Base-by-base conservation (phyloP, 331 rosid genomes). In the Erythrophleum ivorense region DNA sequence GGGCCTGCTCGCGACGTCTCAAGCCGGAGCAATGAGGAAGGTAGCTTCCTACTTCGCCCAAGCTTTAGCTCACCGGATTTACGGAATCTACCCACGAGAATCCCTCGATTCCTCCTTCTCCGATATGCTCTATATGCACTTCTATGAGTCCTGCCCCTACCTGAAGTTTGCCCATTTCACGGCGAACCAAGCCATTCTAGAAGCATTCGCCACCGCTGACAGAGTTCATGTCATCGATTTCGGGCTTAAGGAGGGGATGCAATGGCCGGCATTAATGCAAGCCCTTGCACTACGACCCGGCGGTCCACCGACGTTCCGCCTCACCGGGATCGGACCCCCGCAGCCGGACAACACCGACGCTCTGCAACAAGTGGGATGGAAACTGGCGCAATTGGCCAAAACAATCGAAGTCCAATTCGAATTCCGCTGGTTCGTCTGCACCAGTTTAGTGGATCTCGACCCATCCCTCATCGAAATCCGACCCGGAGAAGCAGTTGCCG, bases 131-230 rank as follows among this genome's bases (percentile, higher is more conserved):
- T 87, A 86, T 69, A 83, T 86, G 87, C 90, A 91, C 78, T 91
- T 91, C 78, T 91, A 91, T 81, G 93, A 86, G 80, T 85, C 89
- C 63, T 88, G 90, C 67, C 96, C 96, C 0, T 91, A 91, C 71
- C 90, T 91, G 48, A 91, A 91, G 78, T 91, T 91, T 75, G 93
- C 96, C 6, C 96, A 91, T 76, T 91, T 91, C 91, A 91, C 96
- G 0, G 93, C 96, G 7, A 91, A 91, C 65, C 96, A 91, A 53
- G 96, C 96, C 8, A 89, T 91, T 21, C 88, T 89, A 4, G 93
- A 91, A 49, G 91, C 93, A 0, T 88, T 91, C 54, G 85, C 89
- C 1, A 54, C 84, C 0, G 78, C 88, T 0, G 45, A 11, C 16
- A 81, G 85, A n/a, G 90, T 91, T 24, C 96, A 91, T 58, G 96